phyloP scores from a whole-genome alignment of 768 basidiomycete genomes.

The Pleurotus giganteus region DNA sequence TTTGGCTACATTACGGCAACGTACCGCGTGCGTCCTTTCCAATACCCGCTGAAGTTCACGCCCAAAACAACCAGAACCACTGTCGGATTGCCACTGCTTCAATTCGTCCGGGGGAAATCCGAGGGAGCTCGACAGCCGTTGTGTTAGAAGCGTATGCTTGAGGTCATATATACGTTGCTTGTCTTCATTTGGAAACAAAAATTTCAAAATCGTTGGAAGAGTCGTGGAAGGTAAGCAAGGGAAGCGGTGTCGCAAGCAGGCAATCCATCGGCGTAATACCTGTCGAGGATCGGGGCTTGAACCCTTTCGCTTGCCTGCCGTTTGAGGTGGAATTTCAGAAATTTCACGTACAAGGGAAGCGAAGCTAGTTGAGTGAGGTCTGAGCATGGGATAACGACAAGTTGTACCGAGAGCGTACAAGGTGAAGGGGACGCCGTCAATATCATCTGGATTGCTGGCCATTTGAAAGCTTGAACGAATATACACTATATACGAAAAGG shows the following conservation, averaged over 20 bases:
- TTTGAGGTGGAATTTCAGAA: not conserved
- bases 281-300: not conserved
- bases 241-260: slow-evolving; percentile 37
- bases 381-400: not conserved
- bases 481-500: not conserved
- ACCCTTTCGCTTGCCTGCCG: not conserved
- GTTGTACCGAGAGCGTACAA: not conserved
- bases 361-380: not conserved
- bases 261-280: slow-evolving; percentile 45
- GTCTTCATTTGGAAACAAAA: slow-evolving; percentile 88
- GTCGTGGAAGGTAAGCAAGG: slow-evolving; percentile 51
- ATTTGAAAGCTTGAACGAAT: not conserved
- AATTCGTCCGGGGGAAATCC: slow-evolving; percentile 31
- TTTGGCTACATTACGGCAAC: slow-evolving; percentile 8
- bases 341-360: slow-evolving; percentile 7
- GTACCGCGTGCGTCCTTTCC: slow-evolving; percentile 37
- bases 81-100: slow-evolving; percentile 39
- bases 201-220: slow-evolving; percentile 59
- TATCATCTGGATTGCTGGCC: not conserved
- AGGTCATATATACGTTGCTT: slow-evolving; percentile 66
- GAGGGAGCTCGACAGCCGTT: slow-evolving; percentile 47
- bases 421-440: slow-evolving; percentile 1
- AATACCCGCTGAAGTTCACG: slow-evolving; percentile 52
- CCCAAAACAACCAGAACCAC: slow-evolving; percentile 67
- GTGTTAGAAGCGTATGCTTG: slow-evolving; percentile 61